phyloP scores from a whole-genome alignment of 345 rosid species.

The Brassica napus region Da-Ae NC_063452.1:48862501-48863000 shows the following conservation, averaged over 20 bases:
- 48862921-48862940: no score
- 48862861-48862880: background rate
- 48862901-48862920: constrained; percentile 7
- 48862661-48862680: no score
- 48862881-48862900: constrained; percentile 7
- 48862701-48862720: background rate
- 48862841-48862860: background rate
- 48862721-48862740: background rate
- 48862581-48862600: no score
- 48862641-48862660: no score
- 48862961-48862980: no score
- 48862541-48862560: background rate
- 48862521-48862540: background rate
- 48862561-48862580: no score
- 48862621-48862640: no score
- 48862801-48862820: background rate
- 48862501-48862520: background rate
- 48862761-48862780: background rate
- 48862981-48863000: no score
- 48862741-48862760: background rate
- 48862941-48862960: no score
- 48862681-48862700: background rate
- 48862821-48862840: background rate
- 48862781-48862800: background rate
- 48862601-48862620: no score